Conservation (phyloP, 345 rosid species). For the Camelina laxa region DNA sequence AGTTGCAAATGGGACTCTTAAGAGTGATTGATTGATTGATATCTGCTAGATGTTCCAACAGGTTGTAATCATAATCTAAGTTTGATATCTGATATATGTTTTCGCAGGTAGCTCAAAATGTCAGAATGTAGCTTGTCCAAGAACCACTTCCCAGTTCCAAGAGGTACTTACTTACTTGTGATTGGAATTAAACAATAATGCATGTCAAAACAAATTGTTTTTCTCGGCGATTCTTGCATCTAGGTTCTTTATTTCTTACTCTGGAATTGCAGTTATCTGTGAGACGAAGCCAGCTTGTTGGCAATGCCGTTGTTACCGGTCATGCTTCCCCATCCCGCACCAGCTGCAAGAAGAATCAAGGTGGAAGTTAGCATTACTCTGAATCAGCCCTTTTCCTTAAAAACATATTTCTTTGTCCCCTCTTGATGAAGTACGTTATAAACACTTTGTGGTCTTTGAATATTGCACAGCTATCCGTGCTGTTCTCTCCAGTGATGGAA, state of each 20-base stretch:
- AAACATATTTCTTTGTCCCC: background rate
- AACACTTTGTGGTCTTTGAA: slow-evolving; percentile 2
- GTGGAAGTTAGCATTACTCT: slow-evolving; percentile 25
- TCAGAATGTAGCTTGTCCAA: slow-evolving; percentile 36
- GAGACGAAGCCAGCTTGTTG: slow-evolving; percentile 37
- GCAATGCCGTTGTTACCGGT: slow-evolving; percentile 32
- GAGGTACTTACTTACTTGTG: slow-evolving; percentile 20
- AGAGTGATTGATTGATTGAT: background rate
- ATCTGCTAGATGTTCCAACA: background rate
- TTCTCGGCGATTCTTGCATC: background rate
- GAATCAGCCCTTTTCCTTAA: background rate
- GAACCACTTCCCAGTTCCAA: slow-evolving; percentile 25
- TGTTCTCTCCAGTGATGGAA: slow-evolving; percentile 52
- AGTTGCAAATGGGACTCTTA: background rate
- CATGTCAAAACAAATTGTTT: too few species aligned
- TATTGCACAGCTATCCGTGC: slow-evolving; percentile 60
- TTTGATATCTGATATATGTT: background rate
- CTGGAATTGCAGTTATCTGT: slow-evolving; percentile 28
- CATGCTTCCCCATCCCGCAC: slow-evolving; percentile 12
- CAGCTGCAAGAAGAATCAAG: slow-evolving; percentile 41
- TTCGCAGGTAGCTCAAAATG: slow-evolving; percentile 33
- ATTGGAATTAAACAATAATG: background rate
- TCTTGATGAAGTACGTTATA: background rate
- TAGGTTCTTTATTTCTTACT: background rate
- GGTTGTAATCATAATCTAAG: background rate